These are phyloP conservation scores for Aspergillus terreus DNA, from an alignment of 2,329 filamentous ascomycete genomes.

Conservation along the genomic window DNA sequence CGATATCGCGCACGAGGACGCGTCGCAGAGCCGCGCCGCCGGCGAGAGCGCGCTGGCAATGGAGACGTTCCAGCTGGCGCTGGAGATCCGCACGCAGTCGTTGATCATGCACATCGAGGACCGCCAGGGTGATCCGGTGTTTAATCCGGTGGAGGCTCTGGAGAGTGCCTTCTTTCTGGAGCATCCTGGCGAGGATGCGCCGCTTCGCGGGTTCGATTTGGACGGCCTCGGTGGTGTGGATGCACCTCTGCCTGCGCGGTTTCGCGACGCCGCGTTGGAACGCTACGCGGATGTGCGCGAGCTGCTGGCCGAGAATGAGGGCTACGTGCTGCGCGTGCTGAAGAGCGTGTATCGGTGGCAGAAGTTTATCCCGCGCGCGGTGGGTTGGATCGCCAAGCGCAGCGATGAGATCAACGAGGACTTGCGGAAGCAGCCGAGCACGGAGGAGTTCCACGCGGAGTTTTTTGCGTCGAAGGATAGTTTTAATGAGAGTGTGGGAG, in stretches of 20 bases:
- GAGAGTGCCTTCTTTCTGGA: constrained; percentile 39
- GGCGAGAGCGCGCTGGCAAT: constrained; percentile 40
- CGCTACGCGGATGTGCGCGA: constrained; percentile 37
- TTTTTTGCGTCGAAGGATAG: constrained; percentile 17
- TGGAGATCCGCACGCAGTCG: constrained; percentile 55
- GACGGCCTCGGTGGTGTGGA: constrained; percentile 36
- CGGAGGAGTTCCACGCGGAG: constrained; percentile 26
- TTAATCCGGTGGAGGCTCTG: constrained; percentile 40
- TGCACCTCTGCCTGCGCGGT: constrained; percentile 33
- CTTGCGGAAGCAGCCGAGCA: constrained; percentile 43
- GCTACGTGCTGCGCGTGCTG: constrained; percentile 34
- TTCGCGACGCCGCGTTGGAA: constrained; percentile 32
- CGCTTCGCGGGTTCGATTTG: constrained; percentile 27
- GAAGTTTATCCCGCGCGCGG: constrained; percentile 42
- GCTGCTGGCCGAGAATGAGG: constrained; percentile 25
- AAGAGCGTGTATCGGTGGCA: constrained; percentile 49
- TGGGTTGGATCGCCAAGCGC: constrained; percentile 46
- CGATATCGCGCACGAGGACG: constrained; percentile 17
- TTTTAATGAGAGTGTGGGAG: constrained; percentile 10
- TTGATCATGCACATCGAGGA: constrained; percentile 44
- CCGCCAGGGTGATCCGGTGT: constrained; percentile 27
- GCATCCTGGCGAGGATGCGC: constrained; percentile 11
- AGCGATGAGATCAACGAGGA: constrained; percentile 43
- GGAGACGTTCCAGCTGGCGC: constrained; percentile 46
- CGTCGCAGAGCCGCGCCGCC: constrained; percentile 1